Evolutionary conservation across 2,329 filamentous ascomycete genomes (phyloP).

Genomic region (Exophiala sp.): DNA sequence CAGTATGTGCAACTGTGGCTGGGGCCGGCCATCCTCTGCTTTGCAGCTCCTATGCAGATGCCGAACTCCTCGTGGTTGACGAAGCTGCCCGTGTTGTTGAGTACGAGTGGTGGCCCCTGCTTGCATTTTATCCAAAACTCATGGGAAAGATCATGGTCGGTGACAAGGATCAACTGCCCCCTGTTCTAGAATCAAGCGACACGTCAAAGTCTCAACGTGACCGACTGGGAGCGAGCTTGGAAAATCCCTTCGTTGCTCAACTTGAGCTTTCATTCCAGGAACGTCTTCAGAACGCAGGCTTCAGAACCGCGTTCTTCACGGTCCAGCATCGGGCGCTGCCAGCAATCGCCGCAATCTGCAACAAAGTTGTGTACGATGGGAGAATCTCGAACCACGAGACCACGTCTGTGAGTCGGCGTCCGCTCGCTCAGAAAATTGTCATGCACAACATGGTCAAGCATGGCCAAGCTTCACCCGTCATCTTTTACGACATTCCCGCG

Average conservation of each 20-base stretch:
- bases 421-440: conserved; percentile 1
- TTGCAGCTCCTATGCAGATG: background rate
- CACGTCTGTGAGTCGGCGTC: background rate
- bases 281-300: conserved; percentile 2
- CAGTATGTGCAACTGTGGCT: conserved; percentile 5
- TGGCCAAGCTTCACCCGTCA: background rate
- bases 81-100: conserved; percentile 10
- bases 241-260: background rate
- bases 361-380: conserved; percentile 3
- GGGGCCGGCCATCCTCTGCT: background rate
- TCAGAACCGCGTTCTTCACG: conserved; percentile 4
- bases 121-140: background rate
- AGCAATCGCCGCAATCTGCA: conserved; percentile 8
- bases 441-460: background rate
- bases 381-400: background rate
- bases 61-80: conserved; percentile 10
- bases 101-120: conserved; percentile 10
- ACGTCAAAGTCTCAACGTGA: background rate
- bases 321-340: conserved; percentile 8
- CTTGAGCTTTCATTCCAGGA: conserved; percentile 3
- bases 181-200: background rate
- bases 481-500: conserved; percentile 1
- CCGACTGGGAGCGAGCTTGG: background rate
- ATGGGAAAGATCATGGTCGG: conserved; percentile 6
- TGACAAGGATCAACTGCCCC: background rate